Percentiles rank a stretch among this genome's conserved stretches.
Evolutionary conservation across 2,329 filamentous ascomycete genomes (phyloP).

Genomic region (Claviceps quebecensis): DNA sequence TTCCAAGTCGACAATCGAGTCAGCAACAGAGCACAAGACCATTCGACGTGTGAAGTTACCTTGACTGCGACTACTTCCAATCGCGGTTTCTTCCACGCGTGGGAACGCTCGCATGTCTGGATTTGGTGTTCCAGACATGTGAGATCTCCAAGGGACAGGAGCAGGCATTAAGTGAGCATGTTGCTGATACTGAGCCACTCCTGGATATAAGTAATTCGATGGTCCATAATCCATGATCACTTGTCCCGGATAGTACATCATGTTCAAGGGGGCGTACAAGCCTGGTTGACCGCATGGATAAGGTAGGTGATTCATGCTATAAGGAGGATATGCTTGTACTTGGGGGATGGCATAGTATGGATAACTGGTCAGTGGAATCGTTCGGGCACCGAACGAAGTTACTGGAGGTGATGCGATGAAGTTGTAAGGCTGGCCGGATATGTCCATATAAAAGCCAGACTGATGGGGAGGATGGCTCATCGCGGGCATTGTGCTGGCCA

Average conservation of each 20-base stretch:
- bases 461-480: constrained; percentile 20
- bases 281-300: constrained; percentile 21
- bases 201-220: constrained; percentile 31
- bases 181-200: constrained; percentile 21
- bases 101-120: constrained; percentile 7
- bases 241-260: constrained; percentile 30
- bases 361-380: constrained; percentile 25
- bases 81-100: constrained; percentile 2
- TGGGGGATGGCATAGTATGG: constrained; percentile 35
- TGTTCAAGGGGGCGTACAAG: constrained; percentile 23
- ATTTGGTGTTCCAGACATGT: constrained; percentile 13
- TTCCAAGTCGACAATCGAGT: constrained; percentile 4
- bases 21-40: not conserved
- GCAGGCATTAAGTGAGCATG: constrained; percentile 19
- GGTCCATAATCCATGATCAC: constrained; percentile 29
- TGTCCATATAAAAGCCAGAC: constrained; percentile 21
- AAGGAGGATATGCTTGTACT: constrained; percentile 31
- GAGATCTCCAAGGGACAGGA: constrained; percentile 22
- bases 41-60: constrained; percentile 7
- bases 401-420: constrained; percentile 22
- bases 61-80: constrained; percentile 8
- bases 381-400: constrained; percentile 27
- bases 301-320: constrained; percentile 24
- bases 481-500: constrained; percentile 31
- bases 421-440: constrained; percentile 18